phyloP scores from a whole-genome alignment of 2,329 filamentous ascomycete species.

The Curvularia verruculosa region DNA sequence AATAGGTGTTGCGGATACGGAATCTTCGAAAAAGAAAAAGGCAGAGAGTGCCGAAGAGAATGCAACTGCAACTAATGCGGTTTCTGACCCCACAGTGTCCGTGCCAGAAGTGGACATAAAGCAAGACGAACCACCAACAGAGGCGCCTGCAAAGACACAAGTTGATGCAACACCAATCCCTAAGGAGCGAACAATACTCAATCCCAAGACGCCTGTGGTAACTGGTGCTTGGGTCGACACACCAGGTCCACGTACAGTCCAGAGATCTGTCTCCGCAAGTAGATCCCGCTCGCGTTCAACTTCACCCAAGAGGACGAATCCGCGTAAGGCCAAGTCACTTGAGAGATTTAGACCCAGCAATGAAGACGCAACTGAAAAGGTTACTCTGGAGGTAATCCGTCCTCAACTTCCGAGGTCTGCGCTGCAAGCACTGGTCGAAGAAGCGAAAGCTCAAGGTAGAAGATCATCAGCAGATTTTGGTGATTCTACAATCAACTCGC shows the following conservation, averaged over 20 bases:
- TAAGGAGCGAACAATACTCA: constrained; percentile 25
- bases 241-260: constrained; percentile 42
- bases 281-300: constrained; percentile 23
- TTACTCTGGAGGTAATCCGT: constrained; percentile 12
- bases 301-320: constrained; percentile 25
- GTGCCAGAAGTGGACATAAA: constrained; percentile 1
- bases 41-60: constrained; percentile 6
- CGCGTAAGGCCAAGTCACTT: constrained; percentile 20
- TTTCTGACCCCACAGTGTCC: constrained; percentile 6
- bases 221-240: constrained; percentile 59
- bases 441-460: constrained; percentile 39
- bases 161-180: constrained; percentile 41
- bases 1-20: constrained; percentile 15
- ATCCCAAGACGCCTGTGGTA: constrained; percentile 53
- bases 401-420: constrained; percentile 43
- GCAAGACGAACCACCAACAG: constrained; percentile 12
- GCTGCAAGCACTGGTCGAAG: constrained; percentile 50
- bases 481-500: constrained; percentile 56
- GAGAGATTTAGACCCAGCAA: constrained; percentile 9
- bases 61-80: constrained; percentile 4
- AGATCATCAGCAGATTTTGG: constrained; percentile 44
- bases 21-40: constrained; percentile 2
- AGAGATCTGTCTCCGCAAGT: constrained; percentile 16
- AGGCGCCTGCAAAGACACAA: constrained; percentile 10
- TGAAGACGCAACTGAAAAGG: constrained; percentile 6